These are phyloP conservation scores for Saturnispora dispora DNA, from an alignment of 805 yeast genomes.

Conservation along the genomic window DNA sequence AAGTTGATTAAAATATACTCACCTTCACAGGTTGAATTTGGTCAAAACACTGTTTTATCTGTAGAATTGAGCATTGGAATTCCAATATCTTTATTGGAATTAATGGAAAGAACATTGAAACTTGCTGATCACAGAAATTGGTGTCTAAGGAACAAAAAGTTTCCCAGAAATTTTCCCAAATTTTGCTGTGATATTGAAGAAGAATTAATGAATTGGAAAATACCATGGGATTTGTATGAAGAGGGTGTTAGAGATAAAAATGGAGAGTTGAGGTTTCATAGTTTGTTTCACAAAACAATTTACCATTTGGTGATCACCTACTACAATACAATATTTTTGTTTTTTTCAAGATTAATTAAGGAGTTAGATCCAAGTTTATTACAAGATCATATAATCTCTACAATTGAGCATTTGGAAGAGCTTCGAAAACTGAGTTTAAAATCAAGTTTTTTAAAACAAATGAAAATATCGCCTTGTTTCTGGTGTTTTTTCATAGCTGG, in stretches of 20 bases:
- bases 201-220: slow-evolving; percentile 37
- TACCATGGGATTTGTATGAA: slow-evolving; percentile 35
- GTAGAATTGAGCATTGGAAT: slow-evolving; percentile 39
- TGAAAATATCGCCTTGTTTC: slow-evolving; percentile 33
- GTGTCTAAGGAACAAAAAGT: slow-evolving; percentile 32
- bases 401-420: slow-evolving; percentile 30
- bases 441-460: slow-evolving; percentile 15
- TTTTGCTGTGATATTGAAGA: slow-evolving; percentile 49
- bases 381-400: slow-evolving; percentile 29
- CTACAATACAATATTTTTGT: slow-evolving; percentile 36
- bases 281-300: slow-evolving; percentile 33
- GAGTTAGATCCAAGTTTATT: slow-evolving; percentile 29
- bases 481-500: slow-evolving; percentile 42
- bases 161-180: slow-evolving; percentile 47
- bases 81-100: slow-evolving; percentile 37
- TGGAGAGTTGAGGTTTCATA: slow-evolving; percentile 23
- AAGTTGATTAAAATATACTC: slow-evolving; percentile 14
- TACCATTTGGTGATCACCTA: slow-evolving; percentile 32
- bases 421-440: slow-evolving; percentile 17
- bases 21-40: slow-evolving; percentile 13
- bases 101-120: slow-evolving; percentile 37
- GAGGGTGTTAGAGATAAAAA: slow-evolving; percentile 8
- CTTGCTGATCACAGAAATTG: slow-evolving; percentile 45
- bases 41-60: slow-evolving; percentile 13
- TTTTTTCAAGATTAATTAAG: slow-evolving; percentile 38